These are phyloP conservation scores for Leccinum pachyderme DNA, from an alignment of 1,284 basidiomycete species.

Conservation along the genomic window DNA sequence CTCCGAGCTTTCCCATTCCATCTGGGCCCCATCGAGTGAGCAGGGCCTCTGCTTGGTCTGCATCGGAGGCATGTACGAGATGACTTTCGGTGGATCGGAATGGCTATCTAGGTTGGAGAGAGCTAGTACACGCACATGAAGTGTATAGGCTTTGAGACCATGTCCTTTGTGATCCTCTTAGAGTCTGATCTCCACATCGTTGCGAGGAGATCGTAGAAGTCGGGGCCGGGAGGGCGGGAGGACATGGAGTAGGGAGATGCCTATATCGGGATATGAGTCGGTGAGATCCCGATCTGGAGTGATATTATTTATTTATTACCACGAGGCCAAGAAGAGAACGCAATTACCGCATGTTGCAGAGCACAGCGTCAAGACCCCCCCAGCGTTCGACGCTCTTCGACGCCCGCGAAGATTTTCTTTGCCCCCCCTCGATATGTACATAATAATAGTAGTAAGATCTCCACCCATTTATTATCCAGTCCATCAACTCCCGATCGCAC, in stretches of 20 bases:
- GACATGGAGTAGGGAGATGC: background rate
- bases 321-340: constrained; percentile 44
- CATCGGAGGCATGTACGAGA: constrained; percentile 91
- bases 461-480: constrained; percentile 32
- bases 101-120: constrained; percentile 11
- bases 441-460: background rate
- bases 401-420: constrained; percentile 31
- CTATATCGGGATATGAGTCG: constrained; percentile 7
- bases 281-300: background rate
- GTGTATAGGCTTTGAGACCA: constrained; percentile 80
- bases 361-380: constrained; percentile 12
- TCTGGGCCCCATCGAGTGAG: constrained; percentile 90
- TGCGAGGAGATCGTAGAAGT: constrained; percentile 75
- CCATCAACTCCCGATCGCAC: constrained; percentile 33
- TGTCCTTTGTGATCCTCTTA: constrained; percentile 77
- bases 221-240: constrained; percentile 7
- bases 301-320: constrained; percentile 7
- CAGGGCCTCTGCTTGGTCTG: constrained; percentile 87
- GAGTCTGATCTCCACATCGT: constrained; percentile 66
- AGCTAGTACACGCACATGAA: constrained; percentile 67
- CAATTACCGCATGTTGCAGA: constrained; percentile 39
- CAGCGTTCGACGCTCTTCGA: constrained; percentile 16
- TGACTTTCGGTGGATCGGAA: constrained; percentile 55
- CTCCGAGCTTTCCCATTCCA: constrained; percentile 87
- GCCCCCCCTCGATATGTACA: constrained; percentile 7